These are phyloP conservation scores for Leishmania martiniquensis DNA, from an alignment of 208 protist genomes.

Conservation along the genomic window DNA sequence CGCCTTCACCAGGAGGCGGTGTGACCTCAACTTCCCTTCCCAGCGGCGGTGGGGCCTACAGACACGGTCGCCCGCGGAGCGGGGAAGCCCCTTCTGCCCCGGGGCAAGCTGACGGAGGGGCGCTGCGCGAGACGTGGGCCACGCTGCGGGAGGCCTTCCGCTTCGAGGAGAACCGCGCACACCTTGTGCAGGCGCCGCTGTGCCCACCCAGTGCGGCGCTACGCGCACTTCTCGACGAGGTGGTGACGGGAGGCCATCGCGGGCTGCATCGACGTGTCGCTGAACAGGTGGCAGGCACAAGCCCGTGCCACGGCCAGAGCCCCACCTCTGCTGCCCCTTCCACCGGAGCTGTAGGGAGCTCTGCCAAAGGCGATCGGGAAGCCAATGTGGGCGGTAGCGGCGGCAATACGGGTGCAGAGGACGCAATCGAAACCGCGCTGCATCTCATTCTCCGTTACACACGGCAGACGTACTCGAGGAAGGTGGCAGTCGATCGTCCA, in stretches of 20 bases:
- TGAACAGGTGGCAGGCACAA: conserved; percentile 14
- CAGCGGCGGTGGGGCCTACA: background rate
- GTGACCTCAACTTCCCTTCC: background rate
- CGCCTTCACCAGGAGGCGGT: background rate
- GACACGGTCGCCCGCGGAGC: background rate
- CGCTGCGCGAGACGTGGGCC: conserved; percentile 21
- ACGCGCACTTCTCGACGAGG: conserved; percentile 24
- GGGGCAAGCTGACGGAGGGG: background rate
- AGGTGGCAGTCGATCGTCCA: background rate
- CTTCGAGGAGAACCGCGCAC: conserved; percentile 18
- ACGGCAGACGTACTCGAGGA: background rate
- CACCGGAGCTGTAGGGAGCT: background rate
- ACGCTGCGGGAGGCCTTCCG: conserved; percentile 23
- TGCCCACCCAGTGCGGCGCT: conserved; percentile 27
- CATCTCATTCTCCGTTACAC: conserved; percentile 19
- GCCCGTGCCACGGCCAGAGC: background rate
- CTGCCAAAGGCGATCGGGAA: background rate
- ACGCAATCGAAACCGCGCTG: conserved; percentile 29
- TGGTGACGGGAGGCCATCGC: conserved; percentile 20
- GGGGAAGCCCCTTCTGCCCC: background rate
- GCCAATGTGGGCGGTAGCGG: conserved; percentile 5
- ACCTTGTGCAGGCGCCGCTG: conserved; percentile 32
- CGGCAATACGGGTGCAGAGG: background rate
- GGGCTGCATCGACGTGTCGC: conserved; percentile 28
- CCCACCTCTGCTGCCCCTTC: background rate